phyloP scores from a whole-genome alignment of 108 stramenopile genomes.

The Pseudonitzschia multistriata region DNA sequence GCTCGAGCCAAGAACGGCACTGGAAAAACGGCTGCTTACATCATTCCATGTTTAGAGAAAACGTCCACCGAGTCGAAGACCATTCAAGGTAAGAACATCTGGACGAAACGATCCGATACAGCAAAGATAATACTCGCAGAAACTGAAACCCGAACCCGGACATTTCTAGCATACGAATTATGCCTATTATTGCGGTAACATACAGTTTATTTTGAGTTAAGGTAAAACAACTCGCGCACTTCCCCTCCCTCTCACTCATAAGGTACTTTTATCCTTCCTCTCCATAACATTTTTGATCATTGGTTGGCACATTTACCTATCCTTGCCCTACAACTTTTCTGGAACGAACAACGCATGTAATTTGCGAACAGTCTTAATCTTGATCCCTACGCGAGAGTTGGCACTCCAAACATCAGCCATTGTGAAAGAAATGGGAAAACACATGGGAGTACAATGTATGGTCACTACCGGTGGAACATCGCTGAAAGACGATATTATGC shows the following conservation, averaged over 20 bases:
- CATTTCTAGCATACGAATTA: no score
- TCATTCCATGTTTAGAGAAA: constrained; percentile 98
- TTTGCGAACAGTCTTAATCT: constrained; percentile 92
- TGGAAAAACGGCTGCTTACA: constrained; percentile 98
- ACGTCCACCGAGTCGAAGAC: constrained; percentile 83
- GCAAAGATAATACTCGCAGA: no score
- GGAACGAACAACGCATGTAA: no score
- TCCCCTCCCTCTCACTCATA: no score
- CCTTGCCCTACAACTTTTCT: background rate
- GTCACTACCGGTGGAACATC: constrained; percentile 98
- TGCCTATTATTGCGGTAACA: no score
- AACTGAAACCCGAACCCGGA: no score
- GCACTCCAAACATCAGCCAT: constrained; percentile 98
- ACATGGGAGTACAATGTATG: constrained; percentile 97
- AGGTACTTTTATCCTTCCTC: background rate
- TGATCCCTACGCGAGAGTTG: constrained; percentile 97
- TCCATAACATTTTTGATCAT: background rate
- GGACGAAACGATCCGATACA: background rate
- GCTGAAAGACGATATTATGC: constrained; percentile 98
- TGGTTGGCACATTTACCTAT: background rate
- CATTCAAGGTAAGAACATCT: constrained; percentile 70
- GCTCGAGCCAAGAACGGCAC: constrained; percentile 97
- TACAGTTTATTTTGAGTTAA: no score
- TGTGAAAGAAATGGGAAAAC: constrained; percentile 97
- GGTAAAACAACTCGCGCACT: no score